Base-by-base conservation (phyloP, 2,329 filamentous ascomycete species). In the Madurella fahalii region DNA sequence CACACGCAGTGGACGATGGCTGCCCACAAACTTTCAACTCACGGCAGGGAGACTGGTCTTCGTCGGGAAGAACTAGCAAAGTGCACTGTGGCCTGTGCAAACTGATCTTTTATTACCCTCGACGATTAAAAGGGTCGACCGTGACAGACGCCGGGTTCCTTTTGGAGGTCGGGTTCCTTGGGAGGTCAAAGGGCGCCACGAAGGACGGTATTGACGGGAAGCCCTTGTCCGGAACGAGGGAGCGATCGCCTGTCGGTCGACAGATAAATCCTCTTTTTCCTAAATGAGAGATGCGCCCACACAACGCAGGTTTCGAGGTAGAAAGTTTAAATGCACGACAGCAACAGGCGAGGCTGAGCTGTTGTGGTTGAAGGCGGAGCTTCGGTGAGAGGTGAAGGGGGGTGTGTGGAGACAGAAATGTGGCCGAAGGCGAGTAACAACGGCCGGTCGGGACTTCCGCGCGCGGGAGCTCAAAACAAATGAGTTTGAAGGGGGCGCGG, bases 361-460 rank as follows among this genome's bases (percentile, higher is more conserved):
- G 59, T 58, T 47, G 49, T 56, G 52, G 47, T 51, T 61, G 59
- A 63, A 63, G 62, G 59, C 55, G 61, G 58, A 61, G 62, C 42
- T 59, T 61, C 50, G 55, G 55, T 58, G 63, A 64, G 58, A 62
- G 59, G 59, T 58, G 65, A 65, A 43, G 52, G 30, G 63, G 64
- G 68, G 61, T 63, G 64, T 67, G 63, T 62, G 64, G 65, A 64
- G 66, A 69, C 69, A 69, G 64, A 67, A 67, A 68, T 68, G 63
- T 69, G 73, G 72, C 74, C 75, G 66, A 71, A 77, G 73, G 74
- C 68, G 69, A 69, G 71, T 72, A 68, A 70, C 71, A 64, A 77
- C 67, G 76, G 77, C 76, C 74, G 75, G 76, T 80, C 77, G 76
- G 75, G 72, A 75, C 72, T 79, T 80, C 77, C 76, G 72, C 76